Conservation (phyloP, 2,329 filamentous ascomycete species). For the Sarocladium brachiariae region DNA sequence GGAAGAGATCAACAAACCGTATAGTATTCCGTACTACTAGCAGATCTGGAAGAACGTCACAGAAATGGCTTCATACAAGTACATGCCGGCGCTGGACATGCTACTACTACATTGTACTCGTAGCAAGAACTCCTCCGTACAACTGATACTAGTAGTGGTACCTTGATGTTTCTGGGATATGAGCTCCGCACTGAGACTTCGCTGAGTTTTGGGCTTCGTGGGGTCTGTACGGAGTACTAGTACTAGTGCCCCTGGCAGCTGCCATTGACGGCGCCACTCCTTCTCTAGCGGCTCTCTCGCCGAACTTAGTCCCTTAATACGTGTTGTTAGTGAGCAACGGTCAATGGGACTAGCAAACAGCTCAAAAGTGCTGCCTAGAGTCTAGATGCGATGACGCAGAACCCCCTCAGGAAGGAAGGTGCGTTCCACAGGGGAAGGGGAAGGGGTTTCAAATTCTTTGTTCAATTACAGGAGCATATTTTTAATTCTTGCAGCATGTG, state of each 20-base stretch:
- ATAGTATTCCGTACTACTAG: too few relatives aligned
- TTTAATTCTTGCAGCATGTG: too few relatives aligned
- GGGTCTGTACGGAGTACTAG: too few relatives aligned
- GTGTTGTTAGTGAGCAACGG: background rate
- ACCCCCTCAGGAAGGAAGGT: slow-evolving; percentile 5
- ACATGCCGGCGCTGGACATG: too few relatives aligned
- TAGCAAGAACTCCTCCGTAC: too few relatives aligned
- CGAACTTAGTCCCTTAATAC: background rate
- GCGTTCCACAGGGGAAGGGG: background rate
- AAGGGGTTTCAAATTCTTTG: background rate
- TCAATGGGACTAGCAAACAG: background rate
- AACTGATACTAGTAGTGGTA: too few relatives aligned
- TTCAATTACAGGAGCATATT: too few relatives aligned
- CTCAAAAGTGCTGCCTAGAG: slow-evolving; percentile 5
- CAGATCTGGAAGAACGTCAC: background rate
- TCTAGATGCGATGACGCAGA: background rate
- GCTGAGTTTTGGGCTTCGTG: background rate
- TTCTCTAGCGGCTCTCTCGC: background rate
- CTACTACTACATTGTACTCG: too few relatives aligned
- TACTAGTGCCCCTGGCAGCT: background rate
- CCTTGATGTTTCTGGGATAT: too few relatives aligned
- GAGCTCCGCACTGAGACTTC: too few relatives aligned
- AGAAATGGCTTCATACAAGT: too few relatives aligned
- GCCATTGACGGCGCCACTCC: background rate
- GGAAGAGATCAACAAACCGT: too few relatives aligned